Conservation (phyloP, 2,329 filamentous ascomycete species). For the Fusarium camptoceras region DNA sequence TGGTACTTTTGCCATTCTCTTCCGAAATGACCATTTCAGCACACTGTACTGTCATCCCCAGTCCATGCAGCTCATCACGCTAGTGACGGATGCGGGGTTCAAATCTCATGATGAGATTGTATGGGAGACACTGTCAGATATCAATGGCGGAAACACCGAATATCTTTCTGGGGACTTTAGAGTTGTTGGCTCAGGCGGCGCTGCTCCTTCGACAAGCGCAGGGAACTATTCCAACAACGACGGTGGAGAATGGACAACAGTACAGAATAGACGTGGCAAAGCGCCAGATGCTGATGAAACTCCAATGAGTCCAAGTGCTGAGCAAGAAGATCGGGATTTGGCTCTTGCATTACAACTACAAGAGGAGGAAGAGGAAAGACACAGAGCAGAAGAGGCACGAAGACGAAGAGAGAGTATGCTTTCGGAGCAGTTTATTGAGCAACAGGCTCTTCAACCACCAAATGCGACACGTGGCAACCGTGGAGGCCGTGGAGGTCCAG, state of each 20-base stretch:
- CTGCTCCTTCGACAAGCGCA: constrained; percentile 31
- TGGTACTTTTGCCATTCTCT: constrained; percentile 88
- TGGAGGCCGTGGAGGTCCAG: constrained; percentile 28
- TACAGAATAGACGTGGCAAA: constrained; percentile 54
- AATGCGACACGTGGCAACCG: constrained; percentile 42
- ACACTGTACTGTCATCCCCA: constrained; percentile 90
- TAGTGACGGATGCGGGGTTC: constrained; percentile 95
- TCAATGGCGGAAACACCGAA: constrained; percentile 84
- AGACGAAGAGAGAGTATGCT: constrained; percentile 74
- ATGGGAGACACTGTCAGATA: constrained; percentile 93
- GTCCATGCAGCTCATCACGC: constrained; percentile 78
- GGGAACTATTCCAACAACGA: constrained; percentile 34
- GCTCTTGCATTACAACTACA: constrained; percentile 92
- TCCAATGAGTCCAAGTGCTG: constrained; percentile 57
- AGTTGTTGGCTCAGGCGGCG: constrained; percentile 71
- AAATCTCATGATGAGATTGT: constrained; percentile 89
- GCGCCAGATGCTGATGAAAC: constrained; percentile 42
- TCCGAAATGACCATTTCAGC: constrained; percentile 97
- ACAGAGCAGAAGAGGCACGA: constrained; percentile 73
- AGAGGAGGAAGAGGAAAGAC: constrained; percentile 89
- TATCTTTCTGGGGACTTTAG: constrained; percentile 93
- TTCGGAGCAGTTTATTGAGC: constrained; percentile 77
- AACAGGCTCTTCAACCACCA: constrained; percentile 61
- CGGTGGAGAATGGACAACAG: constrained; percentile 66
- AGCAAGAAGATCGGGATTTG: constrained; percentile 86